Evolutionary conservation across 108 stramenopile genomes (phyloP).

Genomic region (Ochromonas danica): DNA sequence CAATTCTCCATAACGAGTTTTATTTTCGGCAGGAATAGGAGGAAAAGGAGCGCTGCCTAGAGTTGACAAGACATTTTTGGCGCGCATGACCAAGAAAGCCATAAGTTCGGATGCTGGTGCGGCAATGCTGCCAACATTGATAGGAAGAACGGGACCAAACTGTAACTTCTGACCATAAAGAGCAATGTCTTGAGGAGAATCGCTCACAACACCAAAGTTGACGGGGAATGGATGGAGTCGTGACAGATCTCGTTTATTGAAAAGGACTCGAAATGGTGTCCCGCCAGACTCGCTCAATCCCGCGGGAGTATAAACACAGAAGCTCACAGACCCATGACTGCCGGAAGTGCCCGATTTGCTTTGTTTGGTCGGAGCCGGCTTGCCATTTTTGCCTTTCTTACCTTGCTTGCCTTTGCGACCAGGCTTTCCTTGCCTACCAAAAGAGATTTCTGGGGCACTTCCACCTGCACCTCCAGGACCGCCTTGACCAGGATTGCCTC

Average conservation of each 20-base stretch:
- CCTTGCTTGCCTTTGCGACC: background rate
- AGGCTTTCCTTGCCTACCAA: background rate
- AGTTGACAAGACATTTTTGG: background rate
- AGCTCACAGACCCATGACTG: background rate
- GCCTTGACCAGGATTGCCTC: background rate
- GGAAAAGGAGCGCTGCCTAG: background rate
- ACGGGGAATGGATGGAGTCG: background rate
- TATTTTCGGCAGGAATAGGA: background rate
- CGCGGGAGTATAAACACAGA: background rate
- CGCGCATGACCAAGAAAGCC: background rate
- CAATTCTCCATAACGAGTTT: background rate
- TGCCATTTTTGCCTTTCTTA: constrained; percentile 6
- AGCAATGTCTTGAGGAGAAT: background rate
- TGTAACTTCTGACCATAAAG: background rate
- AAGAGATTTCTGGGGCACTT: background rate
- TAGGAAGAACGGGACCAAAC: constrained; percentile 11
- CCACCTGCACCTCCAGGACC: constrained; percentile 9
- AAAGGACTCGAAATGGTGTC: background rate
- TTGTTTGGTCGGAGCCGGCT: background rate
- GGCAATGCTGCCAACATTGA: background rate
- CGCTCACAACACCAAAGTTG: background rate
- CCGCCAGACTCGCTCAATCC: constrained; percentile 10
- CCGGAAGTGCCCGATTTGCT: background rate
- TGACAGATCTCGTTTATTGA: background rate
- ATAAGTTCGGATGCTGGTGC: background rate